Conservation (phyloP, 108 stramenopile species). For the Skeletonema menzelii region DNA sequence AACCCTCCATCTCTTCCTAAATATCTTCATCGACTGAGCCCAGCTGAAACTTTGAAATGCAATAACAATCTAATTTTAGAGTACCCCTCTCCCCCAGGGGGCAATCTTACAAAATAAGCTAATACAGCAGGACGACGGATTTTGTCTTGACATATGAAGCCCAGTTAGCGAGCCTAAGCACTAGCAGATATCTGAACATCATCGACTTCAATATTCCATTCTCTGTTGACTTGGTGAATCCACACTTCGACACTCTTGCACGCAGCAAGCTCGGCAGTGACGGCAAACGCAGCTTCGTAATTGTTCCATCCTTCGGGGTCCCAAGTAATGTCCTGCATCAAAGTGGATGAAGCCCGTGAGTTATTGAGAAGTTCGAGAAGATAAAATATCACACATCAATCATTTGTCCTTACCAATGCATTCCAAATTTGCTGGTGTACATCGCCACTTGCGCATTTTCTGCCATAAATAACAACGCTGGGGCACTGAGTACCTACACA, state of each 20-base stretch:
- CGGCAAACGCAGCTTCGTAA: conserved; percentile 20
- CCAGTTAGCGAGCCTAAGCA: no score
- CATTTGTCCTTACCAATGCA: background rate
- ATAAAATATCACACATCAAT: background rate
- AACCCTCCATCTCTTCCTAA: no score
- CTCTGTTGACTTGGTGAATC: conserved; percentile 28
- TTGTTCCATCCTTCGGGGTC: conserved; percentile 33
- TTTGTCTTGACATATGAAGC: no score
- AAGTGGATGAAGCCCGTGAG: no score
- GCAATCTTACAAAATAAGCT: no score
- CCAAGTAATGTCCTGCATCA: conserved; percentile 9
- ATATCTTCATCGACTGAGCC: no score
- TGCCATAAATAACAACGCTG: conserved; percentile 35
- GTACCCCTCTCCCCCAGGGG: no score
- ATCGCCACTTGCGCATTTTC: conserved; percentile 14
- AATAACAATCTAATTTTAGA: no score
- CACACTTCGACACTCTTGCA: conserved; percentile 31
- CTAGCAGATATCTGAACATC: conserved; percentile 25
- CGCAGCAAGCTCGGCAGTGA: conserved; percentile 30
- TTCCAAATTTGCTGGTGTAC: conserved; percentile 5
- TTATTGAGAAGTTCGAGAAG: background rate
- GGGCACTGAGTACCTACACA: conserved; percentile 37
- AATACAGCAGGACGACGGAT: no score
- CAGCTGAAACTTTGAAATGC: no score
- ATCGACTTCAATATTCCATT: conserved; percentile 37